phyloP scores from a whole-genome alignment of 768 basidiomycete species.

The Boletus sp. region DNA sequence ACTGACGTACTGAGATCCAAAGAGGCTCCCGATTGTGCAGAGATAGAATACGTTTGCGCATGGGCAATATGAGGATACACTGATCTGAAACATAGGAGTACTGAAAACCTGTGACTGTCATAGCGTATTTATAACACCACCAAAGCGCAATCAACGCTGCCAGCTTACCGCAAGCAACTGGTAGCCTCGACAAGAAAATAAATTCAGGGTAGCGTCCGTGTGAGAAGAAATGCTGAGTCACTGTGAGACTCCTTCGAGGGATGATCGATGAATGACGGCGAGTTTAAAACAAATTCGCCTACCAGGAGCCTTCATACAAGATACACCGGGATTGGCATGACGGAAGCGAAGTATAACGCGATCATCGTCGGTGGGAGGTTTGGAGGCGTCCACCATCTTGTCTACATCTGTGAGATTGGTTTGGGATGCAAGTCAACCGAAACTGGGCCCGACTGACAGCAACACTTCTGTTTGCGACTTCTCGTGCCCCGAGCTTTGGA shows the following conservation, averaged over 20 bases:
- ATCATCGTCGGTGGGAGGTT: constrained; percentile 10
- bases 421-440: constrained; percentile 9
- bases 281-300: neutral
- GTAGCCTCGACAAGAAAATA: neutral
- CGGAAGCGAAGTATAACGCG: constrained; percentile 1
- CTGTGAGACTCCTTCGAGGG: neutral
- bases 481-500: constrained; percentile 11
- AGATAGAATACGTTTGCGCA: neutral
- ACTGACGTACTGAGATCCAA: neutral
- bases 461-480: constrained; percentile 10
- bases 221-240: neutral
- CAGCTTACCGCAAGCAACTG: neutral
- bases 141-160: neutral
- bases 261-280: too few relatives aligned
- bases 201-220: neutral
- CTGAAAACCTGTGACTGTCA: neutral
- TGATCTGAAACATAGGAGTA: neutral
- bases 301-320: neutral
- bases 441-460: constrained; percentile 7
- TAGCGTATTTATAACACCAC: neutral
- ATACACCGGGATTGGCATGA: neutral
- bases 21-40: neutral
- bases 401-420: constrained; percentile 4
- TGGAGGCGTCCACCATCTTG: constrained; percentile 2
- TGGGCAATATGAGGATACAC: neutral